Evolutionary conservation across 257 asterid species (phyloP).

Genomic region (Galeopsis tetrahit): DNA sequence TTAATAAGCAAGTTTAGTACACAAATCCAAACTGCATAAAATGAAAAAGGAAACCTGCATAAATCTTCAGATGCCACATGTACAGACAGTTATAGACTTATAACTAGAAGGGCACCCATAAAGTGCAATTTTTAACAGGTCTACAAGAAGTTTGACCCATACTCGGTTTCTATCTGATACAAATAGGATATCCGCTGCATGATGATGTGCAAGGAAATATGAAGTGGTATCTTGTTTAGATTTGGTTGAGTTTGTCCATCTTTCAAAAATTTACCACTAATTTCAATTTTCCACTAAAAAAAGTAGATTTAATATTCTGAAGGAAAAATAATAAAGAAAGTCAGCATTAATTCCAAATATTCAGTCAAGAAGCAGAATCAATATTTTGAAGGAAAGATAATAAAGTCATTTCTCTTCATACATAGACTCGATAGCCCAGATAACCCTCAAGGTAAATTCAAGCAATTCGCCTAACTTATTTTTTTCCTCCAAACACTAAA

Average conservation of each 20-base stretch:
- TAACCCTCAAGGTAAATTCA: neutral
- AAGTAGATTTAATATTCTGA: neutral
- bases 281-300: neutral
- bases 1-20: neutral
- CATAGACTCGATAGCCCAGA: neutral
- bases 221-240: neutral
- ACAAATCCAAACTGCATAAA: neutral
- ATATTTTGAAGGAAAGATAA: neutral
- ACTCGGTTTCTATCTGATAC: neutral
- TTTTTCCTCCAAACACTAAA: too few relatives aligned
- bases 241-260: neutral
- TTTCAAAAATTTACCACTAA: neutral
- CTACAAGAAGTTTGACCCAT: neutral
- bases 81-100: neutral
- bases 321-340: neutral
- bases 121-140: neutral
- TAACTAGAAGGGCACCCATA: neutral
- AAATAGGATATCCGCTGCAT: neutral
- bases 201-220: constrained; percentile 2
- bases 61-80: neutral
- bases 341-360: neutral
- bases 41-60: neutral
- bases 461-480: too few relatives aligned
- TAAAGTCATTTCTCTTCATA: neutral
- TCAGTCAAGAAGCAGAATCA: neutral